Conservation (phyloP, 2,329 filamentous ascomycete species). For the Bipolaris bicolor region DNA sequence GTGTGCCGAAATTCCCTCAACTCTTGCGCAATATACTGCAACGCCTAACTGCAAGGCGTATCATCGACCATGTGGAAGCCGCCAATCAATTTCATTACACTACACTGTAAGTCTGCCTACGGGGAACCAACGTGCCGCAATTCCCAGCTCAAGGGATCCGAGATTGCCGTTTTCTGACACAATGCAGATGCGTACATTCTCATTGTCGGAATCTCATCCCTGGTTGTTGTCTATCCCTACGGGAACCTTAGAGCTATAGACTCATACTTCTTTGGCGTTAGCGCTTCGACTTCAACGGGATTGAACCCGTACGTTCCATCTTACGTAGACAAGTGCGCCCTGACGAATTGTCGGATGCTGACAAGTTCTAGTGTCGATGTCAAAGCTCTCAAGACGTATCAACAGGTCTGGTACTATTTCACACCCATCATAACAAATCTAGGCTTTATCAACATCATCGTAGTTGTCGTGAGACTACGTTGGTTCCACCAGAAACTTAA, state of each 20-base stretch:
- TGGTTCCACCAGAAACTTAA: constrained; percentile 99
- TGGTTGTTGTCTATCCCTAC: constrained; percentile 74
- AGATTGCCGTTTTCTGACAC: constrained; percentile 1
- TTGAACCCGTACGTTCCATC: constrained; percentile 71
- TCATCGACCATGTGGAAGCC: constrained; percentile 13
- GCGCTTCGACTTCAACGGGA: constrained; percentile 88
- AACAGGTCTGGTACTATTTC: constrained; percentile 55
- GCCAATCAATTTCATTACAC: constrained; percentile 72
- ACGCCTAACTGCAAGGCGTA: neutral
- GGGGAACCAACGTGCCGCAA: neutral
- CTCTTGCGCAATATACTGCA: neutral
- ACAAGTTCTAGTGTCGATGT: constrained; percentile 51
- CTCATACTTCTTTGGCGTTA: constrained; percentile 82
- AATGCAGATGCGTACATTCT: constrained; percentile 78
- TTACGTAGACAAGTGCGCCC: too few species aligned
- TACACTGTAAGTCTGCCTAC: constrained; percentile 66
- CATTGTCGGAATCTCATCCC: constrained; percentile 73
- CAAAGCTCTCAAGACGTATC: constrained; percentile 55
- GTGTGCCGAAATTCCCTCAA: constrained; percentile 1
- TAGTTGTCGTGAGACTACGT: constrained; percentile 91
- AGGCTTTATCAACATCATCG: constrained; percentile 61
- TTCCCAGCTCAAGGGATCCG: too few species aligned
- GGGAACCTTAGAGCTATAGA: constrained; percentile 78
- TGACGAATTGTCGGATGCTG: too few species aligned
- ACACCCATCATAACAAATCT: constrained; percentile 47